Percentiles rank a stretch among this genome's conserved stretches.
These are phyloP conservation scores for Cyclostephanos invisitatus DNA, from an alignment of 108 stramenopile species.

Conservation along the genomic window DNA sequence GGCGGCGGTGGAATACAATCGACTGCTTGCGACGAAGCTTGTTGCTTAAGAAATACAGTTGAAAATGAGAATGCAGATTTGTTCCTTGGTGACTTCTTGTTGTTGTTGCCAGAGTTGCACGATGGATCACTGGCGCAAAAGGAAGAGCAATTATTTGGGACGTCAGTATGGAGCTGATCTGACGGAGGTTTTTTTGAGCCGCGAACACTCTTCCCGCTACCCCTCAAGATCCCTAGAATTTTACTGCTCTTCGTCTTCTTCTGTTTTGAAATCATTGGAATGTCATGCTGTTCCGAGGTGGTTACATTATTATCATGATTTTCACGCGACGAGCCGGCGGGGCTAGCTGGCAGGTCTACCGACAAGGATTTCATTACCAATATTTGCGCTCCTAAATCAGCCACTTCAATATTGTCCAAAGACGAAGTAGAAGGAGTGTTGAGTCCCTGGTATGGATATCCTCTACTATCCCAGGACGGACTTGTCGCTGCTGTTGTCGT, in stretches of 20 bases:
- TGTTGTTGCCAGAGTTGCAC: background rate
- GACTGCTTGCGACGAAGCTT: conserved; percentile 14
- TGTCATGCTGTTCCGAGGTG: conserved; percentile 7
- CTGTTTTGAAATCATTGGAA: conserved; percentile 10
- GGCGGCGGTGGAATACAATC: conserved; percentile 7
- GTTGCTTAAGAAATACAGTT: conserved; percentile 32
- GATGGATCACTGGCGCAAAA: background rate
- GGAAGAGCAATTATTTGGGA: background rate
- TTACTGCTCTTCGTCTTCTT: conserved; percentile 36
- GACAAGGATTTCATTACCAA: background rate
- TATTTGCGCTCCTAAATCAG: background rate
- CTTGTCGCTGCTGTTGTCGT: background rate
- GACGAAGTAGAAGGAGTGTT: conserved; percentile 6
- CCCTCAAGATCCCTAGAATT: conserved; percentile 31
- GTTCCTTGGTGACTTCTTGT: conserved; percentile 4
- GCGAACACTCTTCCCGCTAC: conserved; percentile 10
- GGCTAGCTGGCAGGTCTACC: conserved; percentile 1
- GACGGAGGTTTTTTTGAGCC: conserved; percentile 24
- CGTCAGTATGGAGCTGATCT: background rate
- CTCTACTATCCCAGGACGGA: background rate
- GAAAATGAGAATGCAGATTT: conserved; percentile 34
- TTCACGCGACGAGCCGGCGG: conserved; percentile 14
- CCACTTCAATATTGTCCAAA: conserved; percentile 1
- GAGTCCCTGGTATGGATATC: background rate
- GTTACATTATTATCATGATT: conserved; percentile 12